These are phyloP conservation scores for Colletotrichum sansevieriae DNA, from an alignment of 2,329 filamentous ascomycete species.

Conservation along the genomic window DNA sequence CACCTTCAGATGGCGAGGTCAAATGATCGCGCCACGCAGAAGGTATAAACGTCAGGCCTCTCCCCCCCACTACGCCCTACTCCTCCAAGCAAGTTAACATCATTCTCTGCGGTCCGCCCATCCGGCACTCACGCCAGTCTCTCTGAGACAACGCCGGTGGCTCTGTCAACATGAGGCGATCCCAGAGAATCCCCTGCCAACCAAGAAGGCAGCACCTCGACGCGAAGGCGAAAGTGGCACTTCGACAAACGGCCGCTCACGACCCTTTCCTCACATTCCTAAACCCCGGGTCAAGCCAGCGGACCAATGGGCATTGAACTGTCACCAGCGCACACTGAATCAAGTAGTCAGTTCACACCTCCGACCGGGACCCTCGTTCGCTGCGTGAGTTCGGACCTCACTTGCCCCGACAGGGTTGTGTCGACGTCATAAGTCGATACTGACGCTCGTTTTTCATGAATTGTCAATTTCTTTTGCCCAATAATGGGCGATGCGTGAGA, in stretches of 20 bases:
- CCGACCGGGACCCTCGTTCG: no score
- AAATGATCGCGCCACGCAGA: background rate
- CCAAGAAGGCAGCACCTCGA: conserved; percentile 10
- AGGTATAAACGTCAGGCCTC: background rate
- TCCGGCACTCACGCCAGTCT: background rate
- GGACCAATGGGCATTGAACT: background rate
- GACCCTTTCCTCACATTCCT: background rate
- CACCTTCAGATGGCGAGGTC: background rate
- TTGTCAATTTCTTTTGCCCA: no score
- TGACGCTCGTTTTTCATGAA: no score
- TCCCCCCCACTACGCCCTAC: no score
- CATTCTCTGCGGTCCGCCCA: background rate
- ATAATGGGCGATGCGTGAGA: no score
- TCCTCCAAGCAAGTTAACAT: background rate
- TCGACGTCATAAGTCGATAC: no score
- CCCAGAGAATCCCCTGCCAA: background rate
- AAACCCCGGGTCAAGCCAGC: background rate
- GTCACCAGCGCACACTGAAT: background rate
- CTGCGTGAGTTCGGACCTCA: no score
- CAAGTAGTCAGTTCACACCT: background rate
- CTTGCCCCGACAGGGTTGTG: no score
- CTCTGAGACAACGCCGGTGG: background rate
- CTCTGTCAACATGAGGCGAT: background rate
- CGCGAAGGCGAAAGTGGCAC: conserved; percentile 3
- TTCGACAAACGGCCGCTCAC: background rate